Evolutionary conservation across 805 yeast species (phyloP).

Genomic region (Kodamaea sagamina): DNA sequence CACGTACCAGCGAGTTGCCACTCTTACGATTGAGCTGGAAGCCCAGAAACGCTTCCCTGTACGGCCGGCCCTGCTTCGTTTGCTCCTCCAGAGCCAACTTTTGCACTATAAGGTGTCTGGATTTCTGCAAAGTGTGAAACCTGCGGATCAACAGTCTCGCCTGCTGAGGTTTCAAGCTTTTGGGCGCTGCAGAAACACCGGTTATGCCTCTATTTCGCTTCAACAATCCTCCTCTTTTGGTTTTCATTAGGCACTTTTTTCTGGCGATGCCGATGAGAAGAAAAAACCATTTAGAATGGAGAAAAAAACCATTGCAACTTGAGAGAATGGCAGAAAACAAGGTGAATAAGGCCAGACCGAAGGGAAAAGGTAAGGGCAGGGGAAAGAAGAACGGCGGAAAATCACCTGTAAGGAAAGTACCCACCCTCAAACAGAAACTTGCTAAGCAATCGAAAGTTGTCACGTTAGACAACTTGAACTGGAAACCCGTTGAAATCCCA

Average conservation of each 20-base stretch:
- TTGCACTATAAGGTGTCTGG: constrained; percentile 43
- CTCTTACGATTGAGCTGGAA: constrained; percentile 8
- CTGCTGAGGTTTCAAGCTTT: constrained; percentile 58
- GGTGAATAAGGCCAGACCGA: constrained; percentile 3
- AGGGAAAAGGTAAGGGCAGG: constrained; percentile 10
- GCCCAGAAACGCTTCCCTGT: not conserved
- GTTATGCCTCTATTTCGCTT: constrained; percentile 9
- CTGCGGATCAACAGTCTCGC: constrained; percentile 77
- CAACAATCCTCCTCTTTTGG: constrained; percentile 6
- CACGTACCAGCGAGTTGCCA: constrained; percentile 7
- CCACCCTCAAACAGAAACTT: constrained; percentile 32
- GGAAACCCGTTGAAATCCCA: constrained; percentile 85
- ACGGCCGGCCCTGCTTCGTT: not conserved
- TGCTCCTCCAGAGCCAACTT: constrained; percentile 24
- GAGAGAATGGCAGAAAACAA: constrained; percentile 3
- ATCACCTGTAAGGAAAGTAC: constrained; percentile 17
- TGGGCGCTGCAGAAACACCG: constrained; percentile 7
- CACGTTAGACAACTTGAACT: constrained; percentile 53
- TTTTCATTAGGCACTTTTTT: not conserved
- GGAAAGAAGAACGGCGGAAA: constrained; percentile 9
- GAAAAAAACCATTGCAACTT: no score
- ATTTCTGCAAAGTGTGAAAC: constrained; percentile 70
- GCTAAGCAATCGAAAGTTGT: constrained; percentile 43
- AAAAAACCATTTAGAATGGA: no score
- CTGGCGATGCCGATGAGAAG: constrained; percentile 9